phyloP scores from a whole-genome alignment of 2,329 filamentous ascomycete species.

The Alternaria alternata region DNA sequence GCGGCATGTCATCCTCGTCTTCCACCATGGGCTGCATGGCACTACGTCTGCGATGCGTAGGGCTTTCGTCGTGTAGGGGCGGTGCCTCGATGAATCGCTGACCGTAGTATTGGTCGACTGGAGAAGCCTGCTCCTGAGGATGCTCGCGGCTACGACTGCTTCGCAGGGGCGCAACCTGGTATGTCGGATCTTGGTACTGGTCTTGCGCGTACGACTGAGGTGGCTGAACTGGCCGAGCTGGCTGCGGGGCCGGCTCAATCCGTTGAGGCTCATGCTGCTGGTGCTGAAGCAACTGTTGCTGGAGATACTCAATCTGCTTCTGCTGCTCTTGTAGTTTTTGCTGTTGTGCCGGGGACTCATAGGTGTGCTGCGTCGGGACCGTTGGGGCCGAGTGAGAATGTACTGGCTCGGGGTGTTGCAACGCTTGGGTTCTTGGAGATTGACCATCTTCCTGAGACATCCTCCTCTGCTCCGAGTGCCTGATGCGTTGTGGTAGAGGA shows the following conservation, averaged over 20 bases:
- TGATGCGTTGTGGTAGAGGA: slow-evolving; percentile 33
- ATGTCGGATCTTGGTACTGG: slow-evolving; percentile 40
- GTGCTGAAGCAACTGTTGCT: slow-evolving; percentile 21
- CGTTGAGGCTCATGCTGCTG: slow-evolving; percentile 28
- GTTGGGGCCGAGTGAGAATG: slow-evolving; percentile 58
- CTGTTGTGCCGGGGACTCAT: slow-evolving; percentile 26
- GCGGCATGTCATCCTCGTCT: slow-evolving; percentile 64
- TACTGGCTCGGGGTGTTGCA: slow-evolving; percentile 43
- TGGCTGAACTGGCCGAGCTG: slow-evolving; percentile 15
- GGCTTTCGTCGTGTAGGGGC: slow-evolving; percentile 50
- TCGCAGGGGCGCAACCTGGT: slow-evolving; percentile 47
- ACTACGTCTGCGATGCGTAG: slow-evolving; percentile 56
- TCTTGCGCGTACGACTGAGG: slow-evolving; percentile 28
- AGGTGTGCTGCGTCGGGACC: slow-evolving; percentile 47
- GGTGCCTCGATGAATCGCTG: slow-evolving; percentile 42
- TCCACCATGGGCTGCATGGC: slow-evolving; percentile 71
- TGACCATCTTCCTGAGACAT: slow-evolving; percentile 43
- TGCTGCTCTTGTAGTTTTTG: slow-evolving; percentile 21
- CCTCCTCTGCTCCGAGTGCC: slow-evolving; percentile 26
- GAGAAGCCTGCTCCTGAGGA: slow-evolving; percentile 33
- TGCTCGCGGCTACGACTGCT: slow-evolving; percentile 38
- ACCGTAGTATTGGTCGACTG: slow-evolving; percentile 44
- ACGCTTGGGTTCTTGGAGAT: slow-evolving; percentile 31
- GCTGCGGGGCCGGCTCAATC: slow-evolving; percentile 17
- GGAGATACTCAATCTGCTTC: slow-evolving; percentile 23